phyloP scores from a whole-genome alignment of 1,284 basidiomycete species.

The Naganishia sp. region DNA sequence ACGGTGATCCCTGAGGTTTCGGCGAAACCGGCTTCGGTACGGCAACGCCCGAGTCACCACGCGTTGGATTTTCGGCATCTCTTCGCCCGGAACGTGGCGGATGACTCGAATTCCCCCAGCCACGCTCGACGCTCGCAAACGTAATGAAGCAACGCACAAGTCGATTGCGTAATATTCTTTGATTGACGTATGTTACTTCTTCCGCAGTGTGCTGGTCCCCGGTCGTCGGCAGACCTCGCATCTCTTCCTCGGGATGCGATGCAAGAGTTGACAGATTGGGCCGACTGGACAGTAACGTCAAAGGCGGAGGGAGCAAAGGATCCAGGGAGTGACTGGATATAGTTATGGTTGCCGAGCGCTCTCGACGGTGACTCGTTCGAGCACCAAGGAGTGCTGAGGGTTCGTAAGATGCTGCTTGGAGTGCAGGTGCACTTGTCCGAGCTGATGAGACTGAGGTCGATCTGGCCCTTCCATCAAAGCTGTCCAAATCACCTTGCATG shows the following conservation, averaged over 20 bases:
- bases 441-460: slow-evolving; percentile 28
- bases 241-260: slow-evolving; percentile 1
- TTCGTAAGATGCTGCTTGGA: not conserved
- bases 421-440: not conserved
- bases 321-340: slow-evolving; percentile 13
- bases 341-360: slow-evolving; percentile 22
- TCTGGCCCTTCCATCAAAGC: not conserved
- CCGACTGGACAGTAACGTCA: not conserved
- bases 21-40: not conserved
- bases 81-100: not conserved
- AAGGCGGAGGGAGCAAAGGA: not conserved
- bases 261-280: slow-evolving; percentile 1
- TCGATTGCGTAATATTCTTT: slow-evolving; percentile 14
- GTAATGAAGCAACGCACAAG: slow-evolving; percentile 31
- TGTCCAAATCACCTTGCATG: not conserved
- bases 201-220: not conserved
- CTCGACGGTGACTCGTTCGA: slow-evolving; percentile 8
- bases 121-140: slow-evolving; percentile 12
- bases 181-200: slow-evolving; percentile 11
- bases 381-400: not conserved
- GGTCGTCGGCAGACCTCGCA: not conserved
- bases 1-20: not conserved
- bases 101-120: not conserved
- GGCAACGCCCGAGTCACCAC: not conserved
- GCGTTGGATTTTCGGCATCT: not conserved